Evolutionary conservation across 805 yeast species (phyloP).

Genomic region (Hermanozyma aechmeae): DNA sequence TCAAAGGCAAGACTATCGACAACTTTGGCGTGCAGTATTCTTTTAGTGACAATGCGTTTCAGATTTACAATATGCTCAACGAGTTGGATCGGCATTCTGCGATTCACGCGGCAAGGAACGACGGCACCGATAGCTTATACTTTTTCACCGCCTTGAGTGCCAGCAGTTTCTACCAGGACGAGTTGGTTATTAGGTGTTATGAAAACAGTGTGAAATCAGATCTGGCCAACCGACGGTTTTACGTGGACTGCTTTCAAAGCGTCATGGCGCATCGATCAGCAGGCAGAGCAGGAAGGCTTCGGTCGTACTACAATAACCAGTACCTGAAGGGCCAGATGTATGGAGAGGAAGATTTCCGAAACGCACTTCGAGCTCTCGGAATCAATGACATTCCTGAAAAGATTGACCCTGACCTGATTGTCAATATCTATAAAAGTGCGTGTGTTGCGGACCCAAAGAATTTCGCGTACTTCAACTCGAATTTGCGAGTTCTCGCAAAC

Average conservation of each 20-base stretch:
- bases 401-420: constrained; percentile 24
- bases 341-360: constrained; percentile 25
- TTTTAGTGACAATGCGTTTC: constrained; percentile 23
- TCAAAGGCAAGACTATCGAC: constrained; percentile 2
- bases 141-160: constrained; percentile 21
- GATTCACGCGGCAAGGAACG: constrained; percentile 14
- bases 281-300: constrained; percentile 13
- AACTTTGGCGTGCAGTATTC: constrained; percentile 13
- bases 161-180: constrained; percentile 27
- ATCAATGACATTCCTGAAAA: constrained; percentile 9
- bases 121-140: constrained; percentile 14
- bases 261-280: constrained; percentile 10
- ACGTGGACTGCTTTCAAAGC: constrained; percentile 27
- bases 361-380: constrained; percentile 24
- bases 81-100: constrained; percentile 29
- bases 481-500: constrained; percentile 17
- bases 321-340: constrained; percentile 19
- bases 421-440: constrained; percentile 23
- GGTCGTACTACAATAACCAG: constrained; percentile 19
- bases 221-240: constrained; percentile 19
- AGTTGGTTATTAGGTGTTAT: constrained; percentile 30
- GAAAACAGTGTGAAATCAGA: constrained; percentile 28
- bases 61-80: constrained; percentile 22
- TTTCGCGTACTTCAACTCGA: constrained; percentile 24
- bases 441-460: constrained; percentile 25